Base-by-base conservation (phyloP, 306 rosid species). In the Pyrus pyrifolia region DNA sequence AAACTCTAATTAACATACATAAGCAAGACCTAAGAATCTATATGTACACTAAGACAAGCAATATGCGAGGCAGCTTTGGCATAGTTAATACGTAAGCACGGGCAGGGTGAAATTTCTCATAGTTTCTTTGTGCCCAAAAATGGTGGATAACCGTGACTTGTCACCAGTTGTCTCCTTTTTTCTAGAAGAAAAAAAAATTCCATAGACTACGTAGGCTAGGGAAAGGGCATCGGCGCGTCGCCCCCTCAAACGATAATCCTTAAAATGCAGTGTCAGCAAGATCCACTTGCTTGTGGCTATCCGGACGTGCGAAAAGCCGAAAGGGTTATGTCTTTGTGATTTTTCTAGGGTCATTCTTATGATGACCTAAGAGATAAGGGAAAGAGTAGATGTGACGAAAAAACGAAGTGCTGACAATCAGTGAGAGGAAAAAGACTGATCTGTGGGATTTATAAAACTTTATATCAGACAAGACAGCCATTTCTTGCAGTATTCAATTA, bases 111-210 rank as follows among this genome's bases (percentile, higher is more conserved):
- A 38, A 38, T 38, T 38, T 6, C 0, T 6, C 10, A 7, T 38
- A 38, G 1, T 1, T 2, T 38, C 1, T 38, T 0, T 0, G 0
- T 0, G 0, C 2, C 0, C 0, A 0, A 1, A 38, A 38, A 38
- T 0, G 2, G 0, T 38, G 0, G 0, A 7, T 38, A 38, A 38
- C 0, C 1, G 0, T 38, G 2, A 0, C 2, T 38, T 38, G 2
- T 38, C 7, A 38, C 0, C 2, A 1, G 0, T 38, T 38, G 2
- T 35, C 8, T 6, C 0, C 42, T 0, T 38, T 38, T 1, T 35
- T 35, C 40, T 35, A 6, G 0, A 35, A 33, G 8, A 0, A 1
- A 33, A 6, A 35, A 35, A 35, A 49, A 15, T 15, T 1, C 1
- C 55, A 49, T 49, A 15, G 35, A 4, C 62, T 52, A 18, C 30